Conservation (phyloP, 163 green algal genomes). For the Chlamydomonas reinhardtii region DNA sequence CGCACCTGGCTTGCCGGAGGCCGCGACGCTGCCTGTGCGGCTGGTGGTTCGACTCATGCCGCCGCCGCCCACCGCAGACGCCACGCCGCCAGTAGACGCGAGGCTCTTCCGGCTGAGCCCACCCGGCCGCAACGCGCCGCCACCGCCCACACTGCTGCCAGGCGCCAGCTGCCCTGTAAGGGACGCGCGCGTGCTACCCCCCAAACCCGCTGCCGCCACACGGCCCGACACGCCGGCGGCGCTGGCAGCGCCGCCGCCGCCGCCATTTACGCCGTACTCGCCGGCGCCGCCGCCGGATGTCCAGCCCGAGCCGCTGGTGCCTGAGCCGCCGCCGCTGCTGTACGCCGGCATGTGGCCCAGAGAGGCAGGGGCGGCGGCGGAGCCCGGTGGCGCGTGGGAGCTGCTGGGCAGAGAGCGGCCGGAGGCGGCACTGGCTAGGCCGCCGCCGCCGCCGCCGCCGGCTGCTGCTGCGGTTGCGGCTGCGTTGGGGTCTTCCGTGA, state of each 20-base stretch:
- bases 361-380: neutral
- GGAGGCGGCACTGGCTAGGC: too few relatives aligned
- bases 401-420: too few relatives aligned
- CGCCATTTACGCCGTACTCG: too few relatives aligned
- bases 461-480: too few relatives aligned
- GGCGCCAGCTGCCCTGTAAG: neutral
- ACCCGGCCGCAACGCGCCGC: too few relatives aligned
- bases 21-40: neutral
- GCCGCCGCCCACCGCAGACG: too few relatives aligned
- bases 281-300: neutral
- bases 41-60: neutral
- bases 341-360: neutral
- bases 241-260: too few relatives aligned
- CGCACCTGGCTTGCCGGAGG: neutral
- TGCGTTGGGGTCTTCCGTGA: neutral
- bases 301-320: neutral
- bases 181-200: neutral
- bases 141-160: too few relatives aligned
- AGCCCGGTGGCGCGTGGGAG: too few relatives aligned
- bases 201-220: too few relatives aligned
- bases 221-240: too few relatives aligned
- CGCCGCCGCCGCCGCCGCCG: too few relatives aligned
- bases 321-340: neutral
- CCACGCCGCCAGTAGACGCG: neutral
- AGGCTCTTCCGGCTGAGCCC: neutral